Percentiles rank a stretch among this genome's conserved stretches.
Evolutionary conservation across 768 basidiomycete species (phyloP).

Genomic region (Kwoniella pini): DNA sequence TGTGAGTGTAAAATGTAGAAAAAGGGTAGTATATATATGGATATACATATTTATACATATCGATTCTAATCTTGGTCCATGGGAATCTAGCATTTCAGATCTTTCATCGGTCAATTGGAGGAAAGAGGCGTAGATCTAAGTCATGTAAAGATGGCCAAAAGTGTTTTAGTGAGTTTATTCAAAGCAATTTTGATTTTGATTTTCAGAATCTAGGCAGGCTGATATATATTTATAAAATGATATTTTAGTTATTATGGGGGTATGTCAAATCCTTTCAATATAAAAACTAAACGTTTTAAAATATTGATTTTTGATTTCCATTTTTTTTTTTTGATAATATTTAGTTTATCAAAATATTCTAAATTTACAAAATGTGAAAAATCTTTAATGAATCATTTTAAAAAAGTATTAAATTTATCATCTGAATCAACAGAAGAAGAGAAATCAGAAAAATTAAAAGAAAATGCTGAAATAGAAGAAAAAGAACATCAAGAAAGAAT

Average conservation of each 20-base stretch:
- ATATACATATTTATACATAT: no score
- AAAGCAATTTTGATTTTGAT: no score
- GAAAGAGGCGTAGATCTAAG: slow-evolving; percentile 64
- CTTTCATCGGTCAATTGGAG: slow-evolving; percentile 61
- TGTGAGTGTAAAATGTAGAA: no score
- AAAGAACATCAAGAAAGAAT: slow-evolving; percentile 26
- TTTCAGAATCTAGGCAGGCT: no score
- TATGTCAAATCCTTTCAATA: slow-evolving; percentile 4
- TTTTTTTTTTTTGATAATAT: no score
- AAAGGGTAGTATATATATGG: no score
- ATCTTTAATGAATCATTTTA: slow-evolving; percentile 22
- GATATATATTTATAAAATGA: no score
- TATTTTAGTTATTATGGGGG: slow-evolving; percentile 29
- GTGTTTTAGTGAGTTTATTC: slow-evolving; percentile 57
- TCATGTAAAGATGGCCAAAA: slow-evolving; percentile 66
- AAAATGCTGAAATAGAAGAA: slow-evolving; percentile 24
- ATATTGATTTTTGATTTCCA: not conserved
- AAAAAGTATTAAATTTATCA: slow-evolving; percentile 25
- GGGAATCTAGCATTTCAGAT: slow-evolving; percentile 61
- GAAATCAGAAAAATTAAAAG: slow-evolving; percentile 32
- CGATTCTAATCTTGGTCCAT: no score
- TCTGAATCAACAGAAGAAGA: slow-evolving; percentile 40
- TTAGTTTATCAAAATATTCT: slow-evolving; percentile 32
- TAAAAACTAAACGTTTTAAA: no score
- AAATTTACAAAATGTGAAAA: slow-evolving; percentile 31